Evolutionary conservation across 208 protist genomes (phyloP), one percentile per base, ranked within the genome.

Genomic region (Trypanosoma theileri): DNA sequence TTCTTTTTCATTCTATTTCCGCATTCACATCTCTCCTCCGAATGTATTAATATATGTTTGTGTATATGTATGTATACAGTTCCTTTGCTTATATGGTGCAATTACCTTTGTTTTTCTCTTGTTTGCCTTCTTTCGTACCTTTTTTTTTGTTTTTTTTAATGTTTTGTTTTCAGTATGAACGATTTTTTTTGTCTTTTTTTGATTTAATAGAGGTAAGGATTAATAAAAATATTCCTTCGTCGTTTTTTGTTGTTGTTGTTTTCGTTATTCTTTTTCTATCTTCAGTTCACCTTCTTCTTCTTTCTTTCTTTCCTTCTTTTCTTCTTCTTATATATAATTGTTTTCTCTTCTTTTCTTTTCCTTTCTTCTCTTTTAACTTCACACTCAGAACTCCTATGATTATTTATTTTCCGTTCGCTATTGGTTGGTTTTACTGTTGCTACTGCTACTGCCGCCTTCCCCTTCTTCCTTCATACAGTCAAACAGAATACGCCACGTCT

Each of bases 401-500:
- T 24, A 10, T 54, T 54, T 19, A 21, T n/a, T 54, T 24, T 26
- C 3, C 19, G 28, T 1, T 35, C 28, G 28, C 28, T 35, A 35
- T 8, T 35, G 28, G 28, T 35, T 56, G 1, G 12, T 31, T 2
- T 31, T 56, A 56, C 13, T 35, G n/a, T 44, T 28, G 14, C 31
- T 51, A 53, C 1, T 9, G 11, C 9, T 28, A 68, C 35, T 59
- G 4, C 35, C 17, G 31, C 13, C n/a, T 16, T 7, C n/a, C 4
- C 46, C 24, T 40, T 26, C 28, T 17, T 71, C 44, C 52, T 50
- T 54, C 14, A 52, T 24, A 7, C 31, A 16, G 28, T 65, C 54
- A 4, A 77, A 50, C 0, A 77, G 40, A 19, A 86, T 44, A 21
- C 56, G 50, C 28, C 66, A 74, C 16, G 84, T 60, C 41, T 73